phyloP scores from a whole-genome alignment of 352 stramenopile species.

The Blastocystis sp. region DNA sequence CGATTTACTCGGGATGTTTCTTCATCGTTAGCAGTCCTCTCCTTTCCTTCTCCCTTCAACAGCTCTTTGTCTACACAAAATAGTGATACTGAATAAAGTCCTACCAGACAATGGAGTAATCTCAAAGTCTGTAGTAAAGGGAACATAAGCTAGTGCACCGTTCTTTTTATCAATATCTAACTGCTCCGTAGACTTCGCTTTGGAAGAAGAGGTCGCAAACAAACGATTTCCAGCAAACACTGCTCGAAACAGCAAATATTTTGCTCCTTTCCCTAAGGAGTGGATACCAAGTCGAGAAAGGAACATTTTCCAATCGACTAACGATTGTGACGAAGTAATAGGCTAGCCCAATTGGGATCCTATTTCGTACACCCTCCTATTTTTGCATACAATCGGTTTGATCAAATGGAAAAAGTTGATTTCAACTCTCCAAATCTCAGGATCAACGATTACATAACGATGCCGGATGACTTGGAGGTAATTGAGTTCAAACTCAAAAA shows the following conservation, averaged over 20 bases:
- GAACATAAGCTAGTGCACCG: slow-evolving; percentile 46
- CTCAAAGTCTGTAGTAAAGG: slow-evolving; percentile 38
- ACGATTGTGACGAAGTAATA: too few relatives aligned
- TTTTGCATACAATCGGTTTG: too few relatives aligned
- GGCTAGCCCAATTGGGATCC: too few relatives aligned
- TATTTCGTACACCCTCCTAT: too few relatives aligned
- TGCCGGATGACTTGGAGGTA: neutral
- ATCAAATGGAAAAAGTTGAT: too few relatives aligned
- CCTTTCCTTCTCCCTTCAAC: neutral
- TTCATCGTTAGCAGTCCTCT: neutral
- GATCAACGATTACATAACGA: neutral
- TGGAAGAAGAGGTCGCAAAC: neutral
- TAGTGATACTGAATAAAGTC: neutral
- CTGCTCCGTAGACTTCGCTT: slow-evolving; percentile 26
- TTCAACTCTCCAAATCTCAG: too few relatives aligned
- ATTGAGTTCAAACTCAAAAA: too few relatives aligned
- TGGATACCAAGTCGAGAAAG: neutral
- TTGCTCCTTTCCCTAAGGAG: neutral
- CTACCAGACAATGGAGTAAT: slow-evolving; percentile 16
- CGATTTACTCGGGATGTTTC: neutral
- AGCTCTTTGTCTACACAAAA: slow-evolving; percentile 14
- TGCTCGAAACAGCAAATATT: neutral
- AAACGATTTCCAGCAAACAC: neutral
- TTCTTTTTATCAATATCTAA: slow-evolving; percentile 66
- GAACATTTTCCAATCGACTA: neutral